phyloP scores from a whole-genome alignment of 192 early-diverging fungal species.

The Haplosporangium gracile region DNA sequence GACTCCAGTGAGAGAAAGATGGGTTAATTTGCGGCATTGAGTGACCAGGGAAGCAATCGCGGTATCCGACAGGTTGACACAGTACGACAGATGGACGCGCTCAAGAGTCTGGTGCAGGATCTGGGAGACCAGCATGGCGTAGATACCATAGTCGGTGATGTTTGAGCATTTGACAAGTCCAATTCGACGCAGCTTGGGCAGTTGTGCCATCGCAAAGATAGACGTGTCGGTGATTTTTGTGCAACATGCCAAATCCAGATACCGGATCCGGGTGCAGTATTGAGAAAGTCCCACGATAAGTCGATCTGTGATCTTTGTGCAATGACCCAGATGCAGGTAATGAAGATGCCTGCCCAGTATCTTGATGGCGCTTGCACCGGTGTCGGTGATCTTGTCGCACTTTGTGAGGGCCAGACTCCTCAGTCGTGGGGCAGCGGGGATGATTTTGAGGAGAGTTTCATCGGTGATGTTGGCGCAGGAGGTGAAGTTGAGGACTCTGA shows the following conservation, averaged over 20 bases:
- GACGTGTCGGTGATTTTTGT: constrained; percentile 63
- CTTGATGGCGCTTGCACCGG: constrained; percentile 61
- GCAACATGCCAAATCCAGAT: constrained; percentile 70
- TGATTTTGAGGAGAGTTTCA: constrained; percentile 54
- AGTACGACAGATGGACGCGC: constrained; percentile 70
- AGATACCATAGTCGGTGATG: constrained; percentile 67
- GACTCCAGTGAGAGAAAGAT: constrained; percentile 69
- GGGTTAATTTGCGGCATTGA: constrained; percentile 62
- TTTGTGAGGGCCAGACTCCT: constrained; percentile 68
- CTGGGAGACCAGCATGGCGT: constrained; percentile 58
- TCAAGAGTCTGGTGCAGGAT: constrained; percentile 60
- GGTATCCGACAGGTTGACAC: constrained; percentile 58
- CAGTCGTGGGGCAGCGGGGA: constrained; percentile 63
- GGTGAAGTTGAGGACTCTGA: constrained; percentile 68
- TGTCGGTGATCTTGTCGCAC: constrained; percentile 68
- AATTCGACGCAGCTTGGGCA: constrained; percentile 67
- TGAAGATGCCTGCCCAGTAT: constrained; percentile 67
- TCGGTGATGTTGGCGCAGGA: constrained; percentile 61
- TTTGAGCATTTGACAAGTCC: constrained; percentile 73
- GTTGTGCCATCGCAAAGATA: constrained; percentile 63
- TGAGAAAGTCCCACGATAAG: constrained; percentile 59
- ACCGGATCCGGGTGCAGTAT: constrained; percentile 66
- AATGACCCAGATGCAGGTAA: constrained; percentile 70
- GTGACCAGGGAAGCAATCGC: constrained; percentile 63
- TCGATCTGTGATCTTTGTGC: constrained; percentile 62